These are phyloP conservation scores for Mycena sp. DNA, from an alignment of 1,284 basidiomycete species.

Conservation along the genomic window DNA sequence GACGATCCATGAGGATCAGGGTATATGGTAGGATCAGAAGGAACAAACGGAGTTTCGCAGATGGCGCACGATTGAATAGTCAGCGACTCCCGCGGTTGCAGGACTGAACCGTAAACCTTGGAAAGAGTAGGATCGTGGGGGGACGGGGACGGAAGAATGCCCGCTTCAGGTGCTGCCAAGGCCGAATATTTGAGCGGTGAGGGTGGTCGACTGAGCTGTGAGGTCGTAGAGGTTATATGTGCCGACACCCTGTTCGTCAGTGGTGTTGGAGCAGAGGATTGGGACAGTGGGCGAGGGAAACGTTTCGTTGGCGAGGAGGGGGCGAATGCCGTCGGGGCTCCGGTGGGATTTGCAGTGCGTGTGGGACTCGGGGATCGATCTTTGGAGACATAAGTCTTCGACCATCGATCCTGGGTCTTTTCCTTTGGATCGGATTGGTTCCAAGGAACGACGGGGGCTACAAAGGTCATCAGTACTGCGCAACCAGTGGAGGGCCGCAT, in stretches of 20 bases:
- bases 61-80: conserved; percentile 70
- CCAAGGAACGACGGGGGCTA: conserved; percentile 77
- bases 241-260: conserved; percentile 61
- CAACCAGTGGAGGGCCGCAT: too few relatives aligned
- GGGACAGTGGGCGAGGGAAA: conserved; percentile 59
- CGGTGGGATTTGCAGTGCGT: conserved; percentile 18
- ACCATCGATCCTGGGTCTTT: conserved; percentile 72
- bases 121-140: conserved; percentile 64
- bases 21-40: conserved; percentile 80
- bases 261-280: conserved; percentile 40
- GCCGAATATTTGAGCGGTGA: conserved; percentile 65
- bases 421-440: conserved; percentile 55
- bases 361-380: conserved; percentile 52
- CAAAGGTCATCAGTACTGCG: background rate
- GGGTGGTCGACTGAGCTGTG: conserved; percentile 52
- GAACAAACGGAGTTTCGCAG: conserved; percentile 73
- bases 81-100: conserved; percentile 80
- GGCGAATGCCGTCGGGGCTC: conserved; percentile 31
- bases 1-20: conserved; percentile 66
- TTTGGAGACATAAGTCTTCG: conserved; percentile 74
- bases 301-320: conserved; percentile 49
- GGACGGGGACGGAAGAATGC: conserved; percentile 70
- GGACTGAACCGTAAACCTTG: conserved; percentile 83
- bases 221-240: conserved; percentile 60
- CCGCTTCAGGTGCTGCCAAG: conserved; percentile 56